These are phyloP conservation scores for Meredithiella fracta DNA, from an alignment of 2,329 filamentous ascomycete species.

Conservation along the genomic window DNA sequence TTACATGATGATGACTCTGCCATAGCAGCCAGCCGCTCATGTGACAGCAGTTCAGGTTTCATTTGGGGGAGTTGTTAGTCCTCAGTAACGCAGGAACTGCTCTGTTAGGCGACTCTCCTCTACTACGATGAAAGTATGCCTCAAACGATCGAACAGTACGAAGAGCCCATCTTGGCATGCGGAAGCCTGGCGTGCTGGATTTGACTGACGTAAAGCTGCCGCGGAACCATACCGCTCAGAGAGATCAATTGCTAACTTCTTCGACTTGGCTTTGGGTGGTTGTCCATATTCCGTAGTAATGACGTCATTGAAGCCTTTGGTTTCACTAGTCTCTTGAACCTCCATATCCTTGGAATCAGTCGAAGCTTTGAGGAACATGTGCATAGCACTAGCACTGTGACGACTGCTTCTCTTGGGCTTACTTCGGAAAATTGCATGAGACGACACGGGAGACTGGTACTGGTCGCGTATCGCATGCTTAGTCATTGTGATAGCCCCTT, in stretches of 20 bases:
- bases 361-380: neutral
- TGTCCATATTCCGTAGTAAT: neutral
- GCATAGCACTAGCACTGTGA: neutral
- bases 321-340: neutral
- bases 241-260: neutral
- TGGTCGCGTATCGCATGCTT: neutral
- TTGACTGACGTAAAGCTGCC: neutral
- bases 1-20: neutral
- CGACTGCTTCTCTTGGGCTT: neutral
- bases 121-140: slow-evolving; percentile 11
- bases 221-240: neutral
- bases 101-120: neutral
- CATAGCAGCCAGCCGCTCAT: neutral
- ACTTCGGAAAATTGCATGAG: neutral
- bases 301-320: neutral
- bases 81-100: slow-evolving; percentile 3
- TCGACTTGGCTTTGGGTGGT: neutral
- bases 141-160: slow-evolving; percentile 11
- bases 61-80: neutral
- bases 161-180: slow-evolving; percentile 5
- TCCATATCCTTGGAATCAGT: neutral
- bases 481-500: slow-evolving; percentile 3
- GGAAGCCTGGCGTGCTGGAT: neutral
- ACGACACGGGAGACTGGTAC: neutral
- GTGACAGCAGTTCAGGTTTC: neutral